Evolutionary conservation across 306 rosid genomes (phyloP), one percentile per base, ranked within the genome.

Genomic region (Gastrolobium villosum): DNA sequence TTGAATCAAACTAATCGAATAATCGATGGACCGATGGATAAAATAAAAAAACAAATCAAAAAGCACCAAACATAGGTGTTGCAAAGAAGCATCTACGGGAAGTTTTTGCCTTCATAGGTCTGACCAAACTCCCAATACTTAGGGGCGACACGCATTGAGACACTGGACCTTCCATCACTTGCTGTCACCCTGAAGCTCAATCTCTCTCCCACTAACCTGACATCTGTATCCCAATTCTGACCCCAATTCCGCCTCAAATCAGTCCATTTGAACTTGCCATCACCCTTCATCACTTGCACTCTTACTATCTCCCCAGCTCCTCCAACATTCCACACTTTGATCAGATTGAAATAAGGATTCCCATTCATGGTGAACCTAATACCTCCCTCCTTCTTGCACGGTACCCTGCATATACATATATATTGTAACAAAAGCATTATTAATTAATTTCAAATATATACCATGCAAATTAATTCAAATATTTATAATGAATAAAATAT

Each of bases 51-150:
- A 20, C 26, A 20, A 20, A 20, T 20, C 26, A 1, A 20, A 20
- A 20, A 20, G 1, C 26, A 20, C 26, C 26, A 20, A 20, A 20
- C 3, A 7, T 14, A 8, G 26, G 37, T 44, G 26, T 20, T 10
- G 40, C 11, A 31, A 41, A 6, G 15, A 31, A 32, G 32, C 20
- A 41, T 79, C 57, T 34, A 76, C 10, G 1, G 3, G 65, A 90
- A 88, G 82, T 92, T 92, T 75, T 87, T 84, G 83, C 97, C 95
- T 63, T 81, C 83, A 35, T 77, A 90, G 37, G 95, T 90, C 63
- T 88, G 92, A 59, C 97, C 95, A 53, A 90, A 90, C 44, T 88
- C 91, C 97, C 99, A 92, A 66, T 76, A 65, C 5, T 61, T 44
- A 15, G 99, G 94, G 66, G 66, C 77, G 14, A 89, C 14, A 49